Conservation (phyloP, 2,329 filamentous ascomycete genomes). For the Rasamsonia emersonii region DNA sequence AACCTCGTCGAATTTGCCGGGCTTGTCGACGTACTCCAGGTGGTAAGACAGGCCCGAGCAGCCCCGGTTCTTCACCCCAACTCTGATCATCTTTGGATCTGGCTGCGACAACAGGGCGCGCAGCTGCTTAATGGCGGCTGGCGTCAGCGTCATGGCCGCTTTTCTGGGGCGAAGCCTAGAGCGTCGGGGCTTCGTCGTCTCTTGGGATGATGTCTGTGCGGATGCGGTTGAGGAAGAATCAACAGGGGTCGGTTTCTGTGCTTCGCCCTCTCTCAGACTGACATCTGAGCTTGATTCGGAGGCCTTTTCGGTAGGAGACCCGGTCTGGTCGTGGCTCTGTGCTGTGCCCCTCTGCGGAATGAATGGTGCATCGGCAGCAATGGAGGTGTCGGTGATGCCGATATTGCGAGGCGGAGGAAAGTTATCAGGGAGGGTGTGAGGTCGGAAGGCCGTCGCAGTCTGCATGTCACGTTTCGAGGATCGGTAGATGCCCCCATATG, state of each 20-base stretch:
- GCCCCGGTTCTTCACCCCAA: conserved; percentile 87
- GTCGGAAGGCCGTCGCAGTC: conserved; percentile 57
- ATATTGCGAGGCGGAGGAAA: conserved; percentile 51
- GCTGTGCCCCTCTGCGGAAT: conserved; percentile 42
- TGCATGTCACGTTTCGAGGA: conserved; percentile 55
- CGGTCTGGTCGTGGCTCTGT: conserved; percentile 28
- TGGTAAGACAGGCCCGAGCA: conserved; percentile 92
- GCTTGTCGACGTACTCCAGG: conserved; percentile 88
- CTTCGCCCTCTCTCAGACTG: conserved; percentile 53
- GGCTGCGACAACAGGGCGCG: conserved; percentile 70
- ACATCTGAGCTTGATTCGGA: conserved; percentile 29
- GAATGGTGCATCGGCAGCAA: conserved; percentile 44
- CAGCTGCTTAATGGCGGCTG: conserved; percentile 70
- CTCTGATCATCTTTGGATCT: conserved; percentile 83
- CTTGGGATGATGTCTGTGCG: conserved; percentile 25
- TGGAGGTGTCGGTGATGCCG: conserved; percentile 53
- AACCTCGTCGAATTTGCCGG: conserved; percentile 77
- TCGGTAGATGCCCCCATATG: conserved; percentile 31
- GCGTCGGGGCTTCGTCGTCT: conserved; percentile 48
- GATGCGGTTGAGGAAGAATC: conserved; percentile 21
- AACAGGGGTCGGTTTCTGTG: conserved; percentile 55
- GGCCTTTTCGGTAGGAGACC: conserved; percentile 11
- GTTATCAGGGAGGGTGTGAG: conserved; percentile 48
- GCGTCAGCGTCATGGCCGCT: conserved; percentile 80
- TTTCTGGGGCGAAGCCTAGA: conserved; percentile 71